Conservation (phyloP, 164 flowering plant genomes). For the Aristolochia californica region DNA sequence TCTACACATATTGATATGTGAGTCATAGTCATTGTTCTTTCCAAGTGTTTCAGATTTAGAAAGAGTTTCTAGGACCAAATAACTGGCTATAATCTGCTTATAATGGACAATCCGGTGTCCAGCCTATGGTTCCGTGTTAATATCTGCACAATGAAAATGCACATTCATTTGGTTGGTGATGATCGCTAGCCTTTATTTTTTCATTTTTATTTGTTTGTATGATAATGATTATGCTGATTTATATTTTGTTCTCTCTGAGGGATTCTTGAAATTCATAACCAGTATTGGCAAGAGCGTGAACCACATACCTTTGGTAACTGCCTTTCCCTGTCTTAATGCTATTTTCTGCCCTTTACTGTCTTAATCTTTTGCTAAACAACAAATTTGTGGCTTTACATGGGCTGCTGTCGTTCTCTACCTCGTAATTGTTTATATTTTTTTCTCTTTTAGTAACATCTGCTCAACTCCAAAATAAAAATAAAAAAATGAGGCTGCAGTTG, state of each 20-base stretch:
- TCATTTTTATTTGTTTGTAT: neutral
- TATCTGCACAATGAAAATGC: neutral
- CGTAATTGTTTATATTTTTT: neutral
- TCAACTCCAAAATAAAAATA: too few species aligned
- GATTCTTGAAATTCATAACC: slow-evolving; percentile 29
- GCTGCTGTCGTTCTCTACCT: too few species aligned
- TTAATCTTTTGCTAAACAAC: neutral
- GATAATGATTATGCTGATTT: slow-evolving; percentile 20
- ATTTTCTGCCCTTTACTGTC: too few species aligned
- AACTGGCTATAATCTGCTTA: neutral
- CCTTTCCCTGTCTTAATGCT: neutral
- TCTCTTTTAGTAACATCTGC: too few species aligned
- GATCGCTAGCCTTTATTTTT: too few species aligned
- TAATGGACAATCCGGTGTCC: too few species aligned
- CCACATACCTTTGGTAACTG: slow-evolving; percentile 72
- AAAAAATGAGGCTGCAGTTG: neutral
- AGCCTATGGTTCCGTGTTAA: neutral
- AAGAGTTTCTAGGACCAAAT: neutral
- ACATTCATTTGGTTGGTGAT: too few species aligned
- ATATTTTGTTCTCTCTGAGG: slow-evolving; percentile 47
- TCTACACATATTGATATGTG: too few species aligned
- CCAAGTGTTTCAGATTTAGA: too few species aligned
- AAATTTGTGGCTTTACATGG: neutral
- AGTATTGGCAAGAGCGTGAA: slow-evolving; percentile 85
- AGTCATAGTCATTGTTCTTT: too few species aligned